Evolutionary conservation across 2,329 filamentous ascomycete genomes (phyloP).

Genomic region (Fusarium chlamydosporum): DNA sequence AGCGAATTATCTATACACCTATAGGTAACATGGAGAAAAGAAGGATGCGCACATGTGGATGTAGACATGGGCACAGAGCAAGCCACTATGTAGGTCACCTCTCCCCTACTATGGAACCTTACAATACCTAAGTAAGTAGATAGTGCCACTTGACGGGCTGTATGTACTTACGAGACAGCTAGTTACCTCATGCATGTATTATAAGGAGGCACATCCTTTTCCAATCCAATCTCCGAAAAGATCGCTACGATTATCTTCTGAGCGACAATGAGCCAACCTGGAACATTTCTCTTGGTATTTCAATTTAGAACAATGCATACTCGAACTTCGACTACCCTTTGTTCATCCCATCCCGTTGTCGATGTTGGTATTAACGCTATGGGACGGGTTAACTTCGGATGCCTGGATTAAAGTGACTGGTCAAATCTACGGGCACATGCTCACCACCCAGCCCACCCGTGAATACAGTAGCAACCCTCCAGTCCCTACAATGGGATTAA

Average conservation of each 20-base stretch:
- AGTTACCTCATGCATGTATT: background rate
- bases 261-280: background rate
- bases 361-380: background rate
- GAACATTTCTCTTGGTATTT: background rate
- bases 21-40: background rate
- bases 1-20: conserved; percentile 1
- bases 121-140: too few relatives aligned
- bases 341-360: conserved; percentile 8
- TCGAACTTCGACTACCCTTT: conserved; percentile 6
- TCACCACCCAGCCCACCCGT: too few relatives aligned
- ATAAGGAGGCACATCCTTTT: conserved; percentile 21
- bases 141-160: background rate
- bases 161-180: conserved; percentile 6
- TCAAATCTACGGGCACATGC: background rate
- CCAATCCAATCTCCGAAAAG: background rate
- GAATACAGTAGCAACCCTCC: too few relatives aligned
- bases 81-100: background rate
- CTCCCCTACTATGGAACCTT: too few relatives aligned
- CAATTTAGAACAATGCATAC: background rate
- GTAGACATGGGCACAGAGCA: conserved; percentile 24
- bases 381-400: conserved; percentile 15
- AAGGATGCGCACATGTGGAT: conserved; percentile 25
- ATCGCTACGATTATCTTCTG: background rate
- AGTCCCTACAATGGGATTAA: background rate
- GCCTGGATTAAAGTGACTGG: background rate